Conservation (phyloP, 768 basidiomycete species). For the Filobasidium floriforme region DNA sequence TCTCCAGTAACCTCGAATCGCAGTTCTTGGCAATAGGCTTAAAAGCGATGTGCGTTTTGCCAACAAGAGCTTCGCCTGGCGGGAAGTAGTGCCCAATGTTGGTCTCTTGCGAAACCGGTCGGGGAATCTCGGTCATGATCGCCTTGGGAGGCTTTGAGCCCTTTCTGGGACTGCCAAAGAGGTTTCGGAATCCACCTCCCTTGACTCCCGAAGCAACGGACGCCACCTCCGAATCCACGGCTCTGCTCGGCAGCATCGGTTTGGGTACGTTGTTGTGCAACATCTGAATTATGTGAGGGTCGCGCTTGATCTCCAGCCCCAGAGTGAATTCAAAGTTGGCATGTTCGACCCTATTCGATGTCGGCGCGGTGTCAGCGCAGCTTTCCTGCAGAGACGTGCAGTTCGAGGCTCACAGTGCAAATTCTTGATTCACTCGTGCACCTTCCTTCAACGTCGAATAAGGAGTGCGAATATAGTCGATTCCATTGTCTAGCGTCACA, state of each 20-base stretch:
- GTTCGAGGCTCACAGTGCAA: conserved; percentile 40
- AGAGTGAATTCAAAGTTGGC: conserved; percentile 92
- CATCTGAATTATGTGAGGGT: conserved; percentile 63
- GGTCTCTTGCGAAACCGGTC: conserved; percentile 15
- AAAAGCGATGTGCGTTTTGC: conserved; percentile 78
- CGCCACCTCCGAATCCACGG: conserved; percentile 57
- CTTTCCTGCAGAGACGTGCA: neutral
- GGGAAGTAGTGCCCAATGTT: conserved; percentile 40
- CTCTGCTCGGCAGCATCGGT: conserved; percentile 52
- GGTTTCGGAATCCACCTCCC: conserved; percentile 33
- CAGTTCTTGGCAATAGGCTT: conserved; percentile 76
- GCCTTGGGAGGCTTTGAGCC: conserved; percentile 40
- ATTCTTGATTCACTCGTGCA: conserved; percentile 44
- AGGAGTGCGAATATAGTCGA: conserved; percentile 88
- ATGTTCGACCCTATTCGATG: conserved; percentile 49
- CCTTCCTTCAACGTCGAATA: conserved; percentile 34
- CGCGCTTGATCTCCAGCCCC: conserved; percentile 74
- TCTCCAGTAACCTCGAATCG: conserved; percentile 76
- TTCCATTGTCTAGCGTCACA: conserved; percentile 90
- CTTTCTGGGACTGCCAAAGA: conserved; percentile 48
- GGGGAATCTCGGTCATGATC: neutral
- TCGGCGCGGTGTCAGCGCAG: neutral
- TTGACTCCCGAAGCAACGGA: conserved; percentile 51
- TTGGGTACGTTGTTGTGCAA: conserved; percentile 62
- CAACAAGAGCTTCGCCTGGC: conserved; percentile 54